These are phyloP conservation scores for Paxillus ammoniavirescens DNA, from an alignment of 768 basidiomycete species.

Conservation along the genomic window DNA sequence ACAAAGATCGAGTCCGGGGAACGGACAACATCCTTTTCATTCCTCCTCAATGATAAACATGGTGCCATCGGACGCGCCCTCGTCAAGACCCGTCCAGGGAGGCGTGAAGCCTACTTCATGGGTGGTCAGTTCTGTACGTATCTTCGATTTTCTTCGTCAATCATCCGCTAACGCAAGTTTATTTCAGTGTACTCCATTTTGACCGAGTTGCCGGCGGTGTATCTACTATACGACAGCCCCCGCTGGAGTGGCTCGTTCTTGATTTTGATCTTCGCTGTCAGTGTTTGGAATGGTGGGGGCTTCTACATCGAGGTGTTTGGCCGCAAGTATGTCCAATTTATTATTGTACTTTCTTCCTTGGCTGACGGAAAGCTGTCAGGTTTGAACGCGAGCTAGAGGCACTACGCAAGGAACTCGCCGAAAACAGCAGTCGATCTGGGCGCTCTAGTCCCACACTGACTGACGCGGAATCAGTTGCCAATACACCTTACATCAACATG, in stretches of 20 bases:
- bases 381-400: conserved; percentile 93
- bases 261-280: conserved; percentile 76
- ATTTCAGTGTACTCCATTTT: conserved; percentile 74
- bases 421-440: conserved; percentile 54
- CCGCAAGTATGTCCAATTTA: conserved; percentile 68
- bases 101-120: conserved; percentile 78
- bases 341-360: not conserved
- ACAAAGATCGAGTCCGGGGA: conserved; percentile 90
- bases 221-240: conserved; percentile 77
- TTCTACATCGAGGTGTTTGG: conserved; percentile 98
- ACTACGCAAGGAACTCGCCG: conserved; percentile 85
- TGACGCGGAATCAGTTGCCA: conserved; percentile 39
- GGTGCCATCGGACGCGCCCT: conserved; percentile 77
- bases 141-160: not conserved
- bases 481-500: conserved; percentile 32
- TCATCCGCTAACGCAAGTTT: conserved; percentile 4
- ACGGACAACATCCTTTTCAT: conserved; percentile 88
- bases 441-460: conserved; percentile 51
- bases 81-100: conserved; percentile 54
- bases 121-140: conserved; percentile 73
- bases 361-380: conserved; percentile 38
- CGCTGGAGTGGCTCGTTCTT: conserved; percentile 79
- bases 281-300: conserved; percentile 94
- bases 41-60: conserved; percentile 83
- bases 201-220: conserved; percentile 84